Evolutionary conservation across 1,139 yeast genomes (phyloP).

Genomic region (Debaryomyces nepalensis): DNA sequence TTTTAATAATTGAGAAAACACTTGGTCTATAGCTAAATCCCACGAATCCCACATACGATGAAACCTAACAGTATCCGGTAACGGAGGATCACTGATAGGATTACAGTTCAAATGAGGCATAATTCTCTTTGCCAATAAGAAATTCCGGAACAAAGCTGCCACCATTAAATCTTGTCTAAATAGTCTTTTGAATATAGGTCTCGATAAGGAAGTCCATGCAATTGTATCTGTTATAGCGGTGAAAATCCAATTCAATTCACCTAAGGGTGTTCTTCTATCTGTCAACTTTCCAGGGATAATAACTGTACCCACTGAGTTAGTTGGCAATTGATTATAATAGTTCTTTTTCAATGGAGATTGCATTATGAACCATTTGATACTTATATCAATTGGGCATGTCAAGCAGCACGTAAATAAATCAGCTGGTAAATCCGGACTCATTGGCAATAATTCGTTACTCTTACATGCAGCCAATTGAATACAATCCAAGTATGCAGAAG

Average conservation of each 20-base stretch:
- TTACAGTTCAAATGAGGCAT: conserved; percentile 95
- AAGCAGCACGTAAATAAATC: conserved; percentile 94
- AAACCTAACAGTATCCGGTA: conserved; percentile 77
- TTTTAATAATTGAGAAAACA: conserved; percentile 68
- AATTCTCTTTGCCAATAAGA: conserved; percentile 85
- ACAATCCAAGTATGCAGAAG: conserved; percentile 79
- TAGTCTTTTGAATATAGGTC: conserved; percentile 85
- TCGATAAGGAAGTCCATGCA: conserved; percentile 92
- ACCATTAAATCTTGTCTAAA: conserved; percentile 97
- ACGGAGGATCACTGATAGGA: conserved; percentile 91
- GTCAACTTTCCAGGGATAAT: conserved; percentile 88
- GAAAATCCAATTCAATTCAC: conserved; percentile 96
- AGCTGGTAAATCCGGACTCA: conserved; percentile 96
- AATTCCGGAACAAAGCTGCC: conserved; percentile 93
- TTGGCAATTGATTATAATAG: conserved; percentile 60
- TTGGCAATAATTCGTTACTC: conserved; percentile 83
- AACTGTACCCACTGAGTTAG: conserved; percentile 61
- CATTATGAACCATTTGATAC: conserved; percentile 89
- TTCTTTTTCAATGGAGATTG: conserved; percentile 73
- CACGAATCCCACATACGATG: conserved; percentile 99
- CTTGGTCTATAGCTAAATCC: conserved; percentile 97
- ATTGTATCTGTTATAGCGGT: conserved; percentile 98
- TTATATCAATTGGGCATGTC: conserved; percentile 94
- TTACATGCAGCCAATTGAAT: conserved; percentile 94
- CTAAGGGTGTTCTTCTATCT: conserved; percentile 92